These are phyloP conservation scores for cucumber (Cucumis sativus) DNA, from an alignment of 306 rosid species.

Conservation along the genomic window Cucumber_9930_V3 NC_026655.2:19835501-19836000, in stretches of 20 bases:
- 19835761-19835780: conserved; percentile 54
- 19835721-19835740: conserved; percentile 57
- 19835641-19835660: conserved; percentile 44
- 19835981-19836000: conserved; percentile 86
- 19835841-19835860: conserved; percentile 61
- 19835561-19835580: conserved; percentile 45
- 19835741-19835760: conserved; percentile 51
- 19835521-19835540: conserved; percentile 74
- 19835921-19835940: conserved; percentile 50
- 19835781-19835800: conserved; percentile 74
- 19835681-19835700: conserved; percentile 51
- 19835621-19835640: conserved; percentile 2
- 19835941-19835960: conserved; percentile 66
- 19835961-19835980: conserved; percentile 66
- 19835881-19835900: conserved; percentile 75
- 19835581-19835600: conserved; percentile 52
- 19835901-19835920: conserved; percentile 67
- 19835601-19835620: conserved; percentile 27
- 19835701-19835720: conserved; percentile 37
- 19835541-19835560: conserved; percentile 44
- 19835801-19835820: conserved; percentile 71
- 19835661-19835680: conserved; percentile 48
- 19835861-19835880: conserved; percentile 78
- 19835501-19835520: conserved; percentile 67
- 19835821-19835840: conserved; percentile 57